phyloP scores from a whole-genome alignment of 768 basidiomycete genomes.

The Leccinum disarticulatum region DNA sequence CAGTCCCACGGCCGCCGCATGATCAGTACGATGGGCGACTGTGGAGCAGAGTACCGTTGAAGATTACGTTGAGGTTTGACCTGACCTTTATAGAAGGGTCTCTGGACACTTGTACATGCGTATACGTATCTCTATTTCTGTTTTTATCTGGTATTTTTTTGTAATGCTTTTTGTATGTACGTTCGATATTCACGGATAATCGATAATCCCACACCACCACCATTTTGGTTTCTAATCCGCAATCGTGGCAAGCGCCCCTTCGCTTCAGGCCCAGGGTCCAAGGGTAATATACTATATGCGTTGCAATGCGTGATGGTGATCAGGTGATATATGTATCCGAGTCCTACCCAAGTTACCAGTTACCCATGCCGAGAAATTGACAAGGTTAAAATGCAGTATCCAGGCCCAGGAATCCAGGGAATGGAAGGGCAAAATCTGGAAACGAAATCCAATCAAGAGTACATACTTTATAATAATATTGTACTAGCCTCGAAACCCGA shows the following conservation, averaged over 20 bases:
- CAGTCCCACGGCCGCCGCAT: conserved; percentile 62
- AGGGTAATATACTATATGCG: neutral
- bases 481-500: no score
- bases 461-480: no score
- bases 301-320: neutral
- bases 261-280: neutral
- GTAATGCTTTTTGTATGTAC: neutral
- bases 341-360: neutral
- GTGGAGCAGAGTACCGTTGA: conserved; percentile 77
- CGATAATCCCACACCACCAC: neutral
- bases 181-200: neutral
- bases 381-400: neutral
- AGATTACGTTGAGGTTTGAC: neutral
- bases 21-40: conserved; percentile 74
- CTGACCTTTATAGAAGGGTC: neutral
- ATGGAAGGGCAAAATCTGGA: neutral
- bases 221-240: neutral
- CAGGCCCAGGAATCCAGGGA: neutral
- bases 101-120: neutral
- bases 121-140: neutral
- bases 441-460: neutral
- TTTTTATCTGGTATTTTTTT: neutral
- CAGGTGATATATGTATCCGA: neutral
- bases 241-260: neutral
- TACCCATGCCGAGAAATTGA: neutral